Conservation (phyloP, 371 early-diverging fungal genomes). For the Mortierella sp. region DNA sequence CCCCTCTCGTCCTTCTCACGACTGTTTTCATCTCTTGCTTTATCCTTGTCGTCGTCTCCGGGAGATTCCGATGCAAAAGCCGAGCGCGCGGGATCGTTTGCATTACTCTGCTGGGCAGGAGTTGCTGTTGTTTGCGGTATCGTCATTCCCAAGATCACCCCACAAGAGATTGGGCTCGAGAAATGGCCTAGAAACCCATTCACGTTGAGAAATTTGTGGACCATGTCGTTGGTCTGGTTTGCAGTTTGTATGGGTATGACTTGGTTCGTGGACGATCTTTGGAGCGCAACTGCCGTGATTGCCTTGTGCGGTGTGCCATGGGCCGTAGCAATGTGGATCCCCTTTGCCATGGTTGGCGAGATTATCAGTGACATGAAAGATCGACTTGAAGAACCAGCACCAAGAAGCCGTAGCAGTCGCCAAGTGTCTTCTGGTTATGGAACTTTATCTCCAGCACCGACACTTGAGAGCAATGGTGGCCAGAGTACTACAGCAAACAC, state of each 20-base stretch:
- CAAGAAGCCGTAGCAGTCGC: neutral
- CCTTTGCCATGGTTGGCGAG: conserved; percentile 84
- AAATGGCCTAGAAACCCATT: conserved; percentile 50
- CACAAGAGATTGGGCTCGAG: conserved; percentile 46
- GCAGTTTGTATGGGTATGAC: conserved; percentile 69
- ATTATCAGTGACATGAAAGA: conserved; percentile 62
- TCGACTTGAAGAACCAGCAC: conserved; percentile 15
- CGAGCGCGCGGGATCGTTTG: conserved; percentile 80
- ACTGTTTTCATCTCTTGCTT: neutral
- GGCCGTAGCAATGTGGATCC: conserved; percentile 84
- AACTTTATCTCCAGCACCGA: neutral
- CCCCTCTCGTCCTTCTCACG: neutral
- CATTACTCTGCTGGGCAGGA: conserved; percentile 75
- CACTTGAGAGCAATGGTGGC: neutral
- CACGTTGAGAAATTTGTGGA: conserved; percentile 69
- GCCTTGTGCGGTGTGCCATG: conserved; percentile 79
- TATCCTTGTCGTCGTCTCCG: neutral
- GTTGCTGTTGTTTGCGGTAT: conserved; percentile 73
- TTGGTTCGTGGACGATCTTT: conserved; percentile 63
- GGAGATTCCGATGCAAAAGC: conserved; percentile 60
- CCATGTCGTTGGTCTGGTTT: conserved; percentile 68
- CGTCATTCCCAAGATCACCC: conserved; percentile 65
- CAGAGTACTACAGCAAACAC: neutral
- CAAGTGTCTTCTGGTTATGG: neutral
- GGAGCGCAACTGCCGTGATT: conserved; percentile 69